Evolutionary conservation across 2,329 filamentous ascomycete genomes (phyloP).

Genomic region (Ophiostoma australiae): DNA sequence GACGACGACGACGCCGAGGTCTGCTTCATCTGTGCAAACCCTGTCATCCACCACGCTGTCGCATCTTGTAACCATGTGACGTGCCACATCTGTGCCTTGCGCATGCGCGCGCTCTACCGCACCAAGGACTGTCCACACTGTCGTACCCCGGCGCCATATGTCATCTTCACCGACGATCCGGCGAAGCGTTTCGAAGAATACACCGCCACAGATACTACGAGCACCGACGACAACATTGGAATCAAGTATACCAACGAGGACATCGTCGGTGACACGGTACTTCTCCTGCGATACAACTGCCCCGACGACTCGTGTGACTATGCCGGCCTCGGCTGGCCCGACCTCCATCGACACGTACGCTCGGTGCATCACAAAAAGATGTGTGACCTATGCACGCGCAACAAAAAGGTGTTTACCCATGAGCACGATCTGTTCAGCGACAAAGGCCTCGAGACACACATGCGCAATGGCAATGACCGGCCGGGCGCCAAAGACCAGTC

Average conservation of each 20-base stretch:
- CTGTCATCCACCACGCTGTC: conserved; percentile 79
- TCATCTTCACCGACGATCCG: conserved; percentile 86
- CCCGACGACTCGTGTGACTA: conserved; percentile 76
- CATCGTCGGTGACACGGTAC: conserved; percentile 83
- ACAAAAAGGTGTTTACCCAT: conserved; percentile 98
- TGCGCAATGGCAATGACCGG: conserved; percentile 83
- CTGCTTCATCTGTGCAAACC: conserved; percentile 96
- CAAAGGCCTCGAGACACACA: conserved; percentile 77
- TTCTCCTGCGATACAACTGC: conserved; percentile 90
- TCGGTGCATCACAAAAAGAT: conserved; percentile 78
- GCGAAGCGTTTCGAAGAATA: conserved; percentile 86
- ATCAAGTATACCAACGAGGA: conserved; percentile 86
- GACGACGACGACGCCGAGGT: conserved; percentile 61
- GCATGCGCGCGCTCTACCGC: conserved; percentile 91
- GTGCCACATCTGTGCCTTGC: conserved; percentile 90
- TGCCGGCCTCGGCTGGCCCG: conserved; percentile 64
- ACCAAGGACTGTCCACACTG: conserved; percentile 96
- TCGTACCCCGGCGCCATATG: conserved; percentile 68
- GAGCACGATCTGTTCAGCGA: conserved; percentile 89
- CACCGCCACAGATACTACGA: conserved; percentile 61
- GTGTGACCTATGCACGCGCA: conserved; percentile 83
- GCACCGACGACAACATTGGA: conserved; percentile 77
- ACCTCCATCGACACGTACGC: conserved; percentile 70
- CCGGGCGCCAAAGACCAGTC: conserved; percentile 88
- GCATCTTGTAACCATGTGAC: conserved; percentile 94